A percentile compares a stretch with the other conserved stretches of the same genome.
Evolutionary conservation across 2,329 filamentous ascomycete genomes (phyloP).

Genomic region (Xylariaceae sp.): DNA sequence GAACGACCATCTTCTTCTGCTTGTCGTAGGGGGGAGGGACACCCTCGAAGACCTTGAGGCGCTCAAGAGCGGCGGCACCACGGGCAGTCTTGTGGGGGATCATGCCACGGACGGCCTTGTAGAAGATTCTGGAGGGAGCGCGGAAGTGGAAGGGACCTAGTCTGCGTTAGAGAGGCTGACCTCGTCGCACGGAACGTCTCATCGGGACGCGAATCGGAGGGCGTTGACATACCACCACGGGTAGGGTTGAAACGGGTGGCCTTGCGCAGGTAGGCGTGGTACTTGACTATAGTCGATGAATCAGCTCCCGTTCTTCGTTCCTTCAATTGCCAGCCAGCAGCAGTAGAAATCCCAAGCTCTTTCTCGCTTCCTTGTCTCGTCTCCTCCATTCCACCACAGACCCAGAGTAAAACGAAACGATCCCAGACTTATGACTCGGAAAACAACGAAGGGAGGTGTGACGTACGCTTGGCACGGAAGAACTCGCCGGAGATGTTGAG

Average conservation of each 20-base stretch:
- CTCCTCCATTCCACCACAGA: not conserved
- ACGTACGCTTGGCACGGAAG: constrained; percentile 99
- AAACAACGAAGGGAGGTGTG: constrained; percentile 24
- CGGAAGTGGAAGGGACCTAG: constrained; percentile 99
- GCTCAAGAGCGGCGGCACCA: constrained; percentile 91
- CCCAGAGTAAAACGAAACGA: not conserved
- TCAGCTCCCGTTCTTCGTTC: constrained; percentile 40
- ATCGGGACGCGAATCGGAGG: constrained; percentile 16
- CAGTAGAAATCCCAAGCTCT: constrained; percentile 13
- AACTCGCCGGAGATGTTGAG: constrained; percentile 99
- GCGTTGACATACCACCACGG: constrained; percentile 72
- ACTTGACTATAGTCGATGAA: constrained; percentile 76
- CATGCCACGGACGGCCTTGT: constrained; percentile 99
- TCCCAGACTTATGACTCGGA: not conserved
- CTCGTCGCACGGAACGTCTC: constrained; percentile 3
- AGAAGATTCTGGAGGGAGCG: constrained; percentile 98
- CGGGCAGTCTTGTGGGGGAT: constrained; percentile 99
- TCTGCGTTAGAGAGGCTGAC: constrained; percentile 30
- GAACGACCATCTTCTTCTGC: constrained; percentile 99
- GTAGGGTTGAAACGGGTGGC: constrained; percentile 99
- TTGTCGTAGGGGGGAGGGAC: constrained; percentile 98
- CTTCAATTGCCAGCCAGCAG: not conserved
- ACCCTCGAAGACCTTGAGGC: constrained; percentile 99
- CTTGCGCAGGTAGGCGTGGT: constrained; percentile 99
- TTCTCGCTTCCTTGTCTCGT: not conserved